Conservation (phyloP, 352 stramenopile genomes). For the Phytophthora cryptogea region DNA sequence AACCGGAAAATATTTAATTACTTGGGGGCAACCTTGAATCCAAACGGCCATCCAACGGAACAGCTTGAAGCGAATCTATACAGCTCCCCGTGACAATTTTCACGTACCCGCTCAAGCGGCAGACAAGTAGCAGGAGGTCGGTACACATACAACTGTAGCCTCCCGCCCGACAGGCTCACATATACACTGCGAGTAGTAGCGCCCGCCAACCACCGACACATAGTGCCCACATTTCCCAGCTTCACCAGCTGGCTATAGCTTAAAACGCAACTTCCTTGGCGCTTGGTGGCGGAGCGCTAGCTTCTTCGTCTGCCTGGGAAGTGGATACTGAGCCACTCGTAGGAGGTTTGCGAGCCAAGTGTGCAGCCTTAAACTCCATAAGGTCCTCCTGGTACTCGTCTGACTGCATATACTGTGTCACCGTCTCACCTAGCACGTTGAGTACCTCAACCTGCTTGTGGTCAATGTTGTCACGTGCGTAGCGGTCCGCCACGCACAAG, state of each 20-base stretch:
- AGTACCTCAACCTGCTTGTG: slow-evolving; percentile 87
- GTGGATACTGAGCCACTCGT: slow-evolving; percentile 11
- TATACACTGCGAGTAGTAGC: slow-evolving; percentile 28
- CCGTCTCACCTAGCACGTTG: slow-evolving; percentile 86
- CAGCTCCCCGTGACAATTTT: slow-evolving; percentile 27
- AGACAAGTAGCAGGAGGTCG: slow-evolving; percentile 23
- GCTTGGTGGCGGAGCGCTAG: slow-evolving; percentile 19
- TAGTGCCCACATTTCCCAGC: slow-evolving; percentile 19
- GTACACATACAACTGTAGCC: slow-evolving; percentile 20
- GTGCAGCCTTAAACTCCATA: slow-evolving; percentile 62
- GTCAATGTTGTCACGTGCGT: slow-evolving; percentile 80
- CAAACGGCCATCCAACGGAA: slow-evolving; percentile 17
- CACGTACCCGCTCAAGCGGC: slow-evolving; percentile 27
- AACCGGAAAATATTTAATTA: slow-evolving; percentile 42
- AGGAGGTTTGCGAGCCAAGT: slow-evolving; percentile 28
- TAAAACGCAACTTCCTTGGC: slow-evolving; percentile 89
- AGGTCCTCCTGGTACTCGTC: slow-evolving; percentile 81
- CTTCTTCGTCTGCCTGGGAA: slow-evolving; percentile 34
- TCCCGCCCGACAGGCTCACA: slow-evolving; percentile 29
- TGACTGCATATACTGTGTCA: slow-evolving; percentile 90
- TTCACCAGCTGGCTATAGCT: slow-evolving; percentile 30
- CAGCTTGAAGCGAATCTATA: slow-evolving; percentile 25
- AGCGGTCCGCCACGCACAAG: slow-evolving; percentile 82
- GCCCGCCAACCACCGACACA: slow-evolving; percentile 12
- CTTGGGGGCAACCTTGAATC: slow-evolving; percentile 30